Percentiles rank a stretch among this genome's conserved stretches.
These are phyloP conservation scores for Nicotiana paniculata DNA, from an alignment of 257 asterid genomes.

Conservation along the genomic window DNA sequence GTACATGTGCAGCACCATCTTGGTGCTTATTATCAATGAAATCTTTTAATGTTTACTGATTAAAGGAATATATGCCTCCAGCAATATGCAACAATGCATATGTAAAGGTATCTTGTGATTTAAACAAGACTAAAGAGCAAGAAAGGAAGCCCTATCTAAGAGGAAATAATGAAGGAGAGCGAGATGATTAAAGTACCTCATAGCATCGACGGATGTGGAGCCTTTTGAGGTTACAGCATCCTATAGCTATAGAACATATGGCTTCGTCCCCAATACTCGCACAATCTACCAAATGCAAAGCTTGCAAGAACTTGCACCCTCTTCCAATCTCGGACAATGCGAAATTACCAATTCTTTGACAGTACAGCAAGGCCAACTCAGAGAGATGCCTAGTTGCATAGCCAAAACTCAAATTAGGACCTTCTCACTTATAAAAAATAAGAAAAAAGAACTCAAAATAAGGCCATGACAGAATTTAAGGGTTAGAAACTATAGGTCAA, in stretches of 20 bases:
- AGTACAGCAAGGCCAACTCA: slow-evolving; percentile 72
- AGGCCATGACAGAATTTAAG: background rate
- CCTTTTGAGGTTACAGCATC: slow-evolving; percentile 72
- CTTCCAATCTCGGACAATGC: slow-evolving; percentile 75
- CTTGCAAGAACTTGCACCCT: slow-evolving; percentile 89
- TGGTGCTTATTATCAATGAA: background rate
- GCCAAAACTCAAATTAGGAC: slow-evolving; percentile 6
- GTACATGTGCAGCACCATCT: slow-evolving; percentile 1
- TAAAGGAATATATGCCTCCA: background rate
- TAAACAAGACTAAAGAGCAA: background rate
- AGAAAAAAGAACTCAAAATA: background rate
- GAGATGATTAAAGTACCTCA: slow-evolving; percentile 43
- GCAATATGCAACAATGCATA: background rate
- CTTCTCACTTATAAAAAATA: background rate
- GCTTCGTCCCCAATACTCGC: slow-evolving; percentile 80
- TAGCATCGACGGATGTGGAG: slow-evolving; percentile 90
- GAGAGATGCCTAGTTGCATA: slow-evolving; percentile 50
- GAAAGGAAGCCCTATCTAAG: background rate
- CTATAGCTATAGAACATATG: slow-evolving; percentile 67
- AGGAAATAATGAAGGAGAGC: background rate
- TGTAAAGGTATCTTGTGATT: background rate
- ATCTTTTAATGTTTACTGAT: background rate
- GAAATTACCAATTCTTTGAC: slow-evolving; percentile 60
- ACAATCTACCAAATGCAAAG: slow-evolving; percentile 93
- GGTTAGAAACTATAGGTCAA: background rate